These are phyloP conservation scores for Delonix regia DNA, from an alignment of 306 rosid species.

Conservation along the genomic window DNA sequence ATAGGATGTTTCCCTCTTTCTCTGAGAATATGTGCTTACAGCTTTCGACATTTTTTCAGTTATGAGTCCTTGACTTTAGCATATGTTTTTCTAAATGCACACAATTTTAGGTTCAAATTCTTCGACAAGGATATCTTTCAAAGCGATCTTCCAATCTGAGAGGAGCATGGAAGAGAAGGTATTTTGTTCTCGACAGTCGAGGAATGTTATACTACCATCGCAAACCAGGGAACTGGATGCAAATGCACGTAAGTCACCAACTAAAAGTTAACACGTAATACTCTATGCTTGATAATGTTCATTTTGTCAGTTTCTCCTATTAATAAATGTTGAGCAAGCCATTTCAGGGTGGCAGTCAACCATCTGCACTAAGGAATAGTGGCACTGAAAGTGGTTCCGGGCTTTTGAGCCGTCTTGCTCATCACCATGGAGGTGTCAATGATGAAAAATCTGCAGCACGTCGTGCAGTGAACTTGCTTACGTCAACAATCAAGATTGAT, in stretches of 20 bases:
- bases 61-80: background rate
- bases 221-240: slow-evolving; percentile 55
- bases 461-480: slow-evolving; percentile 73
- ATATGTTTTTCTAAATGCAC: slow-evolving; percentile 20
- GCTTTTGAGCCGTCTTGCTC: slow-evolving; percentile 64
- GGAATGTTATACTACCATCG: slow-evolving; percentile 85
- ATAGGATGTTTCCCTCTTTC: slow-evolving; percentile 5
- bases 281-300: slow-evolving; percentile 10
- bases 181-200: slow-evolving; percentile 80
- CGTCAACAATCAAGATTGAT: slow-evolving; percentile 80
- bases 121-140: slow-evolving; percentile 83
- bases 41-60: background rate
- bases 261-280: slow-evolving; percentile 27
- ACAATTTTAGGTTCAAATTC: slow-evolving; percentile 61
- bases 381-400: slow-evolving; percentile 62
- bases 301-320: slow-evolving; percentile 25
- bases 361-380: slow-evolving; percentile 49
- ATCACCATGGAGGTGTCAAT: slow-evolving; percentile 51
- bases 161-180: slow-evolving; percentile 87
- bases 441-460: slow-evolving; percentile 70
- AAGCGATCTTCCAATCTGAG: slow-evolving; percentile 82
- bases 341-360: slow-evolving; percentile 53
- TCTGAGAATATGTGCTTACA: background rate
- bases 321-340: slow-evolving; percentile 34
- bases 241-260: slow-evolving; percentile 58